phyloP scores from a whole-genome alignment of 345 rosid genomes.

The Eucalyptus tenuipes region DNA sequence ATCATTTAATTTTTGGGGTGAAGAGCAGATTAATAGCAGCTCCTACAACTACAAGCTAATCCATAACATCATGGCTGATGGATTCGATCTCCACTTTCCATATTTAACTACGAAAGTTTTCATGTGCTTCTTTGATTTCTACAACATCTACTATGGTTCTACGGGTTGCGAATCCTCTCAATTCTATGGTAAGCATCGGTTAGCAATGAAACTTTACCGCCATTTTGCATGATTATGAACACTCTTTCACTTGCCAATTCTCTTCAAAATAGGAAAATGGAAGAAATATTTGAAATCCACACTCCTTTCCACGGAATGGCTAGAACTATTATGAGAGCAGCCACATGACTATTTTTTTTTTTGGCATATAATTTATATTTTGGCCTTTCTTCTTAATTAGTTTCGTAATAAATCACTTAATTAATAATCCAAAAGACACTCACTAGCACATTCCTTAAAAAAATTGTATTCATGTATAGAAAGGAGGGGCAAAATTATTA shows the following conservation, averaged over 20 bases:
- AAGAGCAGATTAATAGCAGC: background rate
- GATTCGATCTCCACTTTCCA: rapidly evolving
- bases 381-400: background rate
- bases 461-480: background rate
- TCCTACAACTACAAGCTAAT: background rate
- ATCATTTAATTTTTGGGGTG: background rate
- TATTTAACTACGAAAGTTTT: background rate
- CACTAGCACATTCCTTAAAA: background rate
- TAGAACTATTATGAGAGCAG: background rate
- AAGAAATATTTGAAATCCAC: background rate
- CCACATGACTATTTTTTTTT: background rate
- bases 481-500: background rate
- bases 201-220: background rate
- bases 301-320: no score
- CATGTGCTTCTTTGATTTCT: background rate
- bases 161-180: no score
- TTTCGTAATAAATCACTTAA: background rate
- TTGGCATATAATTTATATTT: background rate
- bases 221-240: background rate
- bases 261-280: background rate
- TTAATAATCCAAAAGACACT: background rate
- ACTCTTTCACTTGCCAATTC: background rate
- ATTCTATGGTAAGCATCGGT: background rate
- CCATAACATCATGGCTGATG: background rate
- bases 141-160: no score